Evolutionary conservation across 192 early-diverging fungal genomes (phyloP).

Genomic region (Coemansia sp.): DNA sequence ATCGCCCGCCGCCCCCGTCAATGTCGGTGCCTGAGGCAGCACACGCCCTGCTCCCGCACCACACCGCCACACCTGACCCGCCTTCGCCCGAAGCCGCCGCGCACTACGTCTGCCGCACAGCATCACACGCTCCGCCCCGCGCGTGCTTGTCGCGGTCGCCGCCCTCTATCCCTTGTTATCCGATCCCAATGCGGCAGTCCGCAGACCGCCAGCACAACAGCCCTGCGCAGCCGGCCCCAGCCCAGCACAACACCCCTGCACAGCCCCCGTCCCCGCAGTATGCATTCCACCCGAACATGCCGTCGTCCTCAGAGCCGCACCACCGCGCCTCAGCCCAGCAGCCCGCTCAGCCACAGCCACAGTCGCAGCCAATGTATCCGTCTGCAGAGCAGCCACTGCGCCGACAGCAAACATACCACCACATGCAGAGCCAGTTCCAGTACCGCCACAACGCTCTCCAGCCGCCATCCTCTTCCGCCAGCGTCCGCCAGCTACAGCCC

Average conservation of each 20-base stretch:
- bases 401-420: slow-evolving; percentile 8
- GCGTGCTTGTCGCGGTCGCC: slow-evolving; percentile 1
- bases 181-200: not conserved
- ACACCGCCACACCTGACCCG: not conserved
- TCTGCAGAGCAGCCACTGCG: slow-evolving; percentile 10
- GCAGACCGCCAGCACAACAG: not conserved
- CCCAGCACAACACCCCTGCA: not conserved
- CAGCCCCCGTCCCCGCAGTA: not conserved
- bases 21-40: slow-evolving; percentile 9
- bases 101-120: slow-evolving; percentile 4
- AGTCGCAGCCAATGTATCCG: slow-evolving; percentile 14
- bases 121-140: not conserved
- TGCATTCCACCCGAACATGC: slow-evolving; percentile 3
- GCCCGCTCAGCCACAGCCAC: slow-evolving; percentile 17
- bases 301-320: not conserved
- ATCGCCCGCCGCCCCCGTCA: not conserved
- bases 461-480: not conserved
- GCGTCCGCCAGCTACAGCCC: slow-evolving; percentile 5
- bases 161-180: not conserved
- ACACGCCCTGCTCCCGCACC: slow-evolving; percentile 1
- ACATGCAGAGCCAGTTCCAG: not conserved
- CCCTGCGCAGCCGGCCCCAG: not conserved
- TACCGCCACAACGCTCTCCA: not conserved
- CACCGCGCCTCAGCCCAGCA: slow-evolving; percentile 5
- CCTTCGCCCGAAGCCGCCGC: not conserved